Evolutionary conservation across 139 green algal species (phyloP).

Genomic region (Bryopsis sp.): DNA sequence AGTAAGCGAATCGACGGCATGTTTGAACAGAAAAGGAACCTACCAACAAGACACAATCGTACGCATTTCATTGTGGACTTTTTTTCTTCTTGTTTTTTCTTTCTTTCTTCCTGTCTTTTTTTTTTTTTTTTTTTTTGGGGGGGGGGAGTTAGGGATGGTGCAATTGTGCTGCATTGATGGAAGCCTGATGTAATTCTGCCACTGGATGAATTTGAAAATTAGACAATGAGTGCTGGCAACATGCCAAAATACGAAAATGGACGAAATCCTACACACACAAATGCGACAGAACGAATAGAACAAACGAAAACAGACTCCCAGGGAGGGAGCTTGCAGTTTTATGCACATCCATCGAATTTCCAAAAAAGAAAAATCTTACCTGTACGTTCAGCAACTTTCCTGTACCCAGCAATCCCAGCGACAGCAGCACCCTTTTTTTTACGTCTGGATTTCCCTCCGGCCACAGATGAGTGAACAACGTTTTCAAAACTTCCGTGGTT

Average conservation of each 20-base stretch:
- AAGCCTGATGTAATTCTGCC: neutral
- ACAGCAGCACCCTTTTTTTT: slow-evolving; percentile 41
- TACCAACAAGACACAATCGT: too few species aligned
- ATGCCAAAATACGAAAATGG: neutral
- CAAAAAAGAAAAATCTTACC: slow-evolving; percentile 8
- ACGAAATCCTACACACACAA: neutral
- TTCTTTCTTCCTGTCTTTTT: too few species aligned
- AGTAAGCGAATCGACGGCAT: slow-evolving; percentile 71
- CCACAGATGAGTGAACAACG: slow-evolving; percentile 27
- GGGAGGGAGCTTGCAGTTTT: neutral
- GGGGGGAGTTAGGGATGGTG: too few species aligned
- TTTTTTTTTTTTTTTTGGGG: too few species aligned
- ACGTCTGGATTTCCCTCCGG: slow-evolving; percentile 50
- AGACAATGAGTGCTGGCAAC: neutral
- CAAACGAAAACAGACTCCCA: slow-evolving; percentile 6
- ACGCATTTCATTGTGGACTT: too few species aligned
- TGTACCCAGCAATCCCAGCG: slow-evolving; percentile 52
- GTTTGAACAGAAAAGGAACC: slow-evolving; percentile 94
- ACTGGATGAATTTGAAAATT: neutral
- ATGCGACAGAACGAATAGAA: neutral
- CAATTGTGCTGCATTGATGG: neutral
- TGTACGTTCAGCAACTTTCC: slow-evolving; percentile 71
- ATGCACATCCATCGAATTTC: neutral
- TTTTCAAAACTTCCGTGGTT: slow-evolving; percentile 45
- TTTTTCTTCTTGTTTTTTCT: too few species aligned